Conservation (phyloP, 306 rosid genomes). For the Castanea mollissima region DNA sequence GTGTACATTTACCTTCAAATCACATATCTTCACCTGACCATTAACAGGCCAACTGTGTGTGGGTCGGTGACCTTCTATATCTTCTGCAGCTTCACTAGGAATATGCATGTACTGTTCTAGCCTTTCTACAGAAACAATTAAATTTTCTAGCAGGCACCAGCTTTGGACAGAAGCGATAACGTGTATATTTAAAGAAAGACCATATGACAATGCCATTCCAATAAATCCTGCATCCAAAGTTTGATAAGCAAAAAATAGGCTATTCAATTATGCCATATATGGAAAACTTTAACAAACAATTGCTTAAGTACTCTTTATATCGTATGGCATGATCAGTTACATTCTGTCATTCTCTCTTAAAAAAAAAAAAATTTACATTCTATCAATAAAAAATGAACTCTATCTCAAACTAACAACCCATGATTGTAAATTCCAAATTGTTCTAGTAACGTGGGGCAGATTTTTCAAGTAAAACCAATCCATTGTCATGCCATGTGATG, state of each 20-base stretch:
- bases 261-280: not conserved
- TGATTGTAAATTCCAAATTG: too few relatives aligned
- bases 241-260: not conserved
- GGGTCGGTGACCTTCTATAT: conserved; percentile 21
- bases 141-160: conserved; percentile 23
- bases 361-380: not conserved
- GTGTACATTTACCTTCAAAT: conserved; percentile 26
- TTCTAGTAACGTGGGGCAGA: not conserved
- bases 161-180: conserved; percentile 19
- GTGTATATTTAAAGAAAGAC: conserved; percentile 24
- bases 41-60: conserved; percentile 22
- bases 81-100: conserved; percentile 31
- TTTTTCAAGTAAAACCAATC: not conserved
- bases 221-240: conserved; percentile 24
- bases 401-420: not conserved
- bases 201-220: conserved; percentile 34
- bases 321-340: not conserved
- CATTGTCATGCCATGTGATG: not conserved
- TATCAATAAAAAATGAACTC: not conserved
- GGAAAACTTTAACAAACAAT: not conserved
- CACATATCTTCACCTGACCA: conserved; percentile 30
- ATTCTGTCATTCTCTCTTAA: not conserved
- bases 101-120: conserved; percentile 38
- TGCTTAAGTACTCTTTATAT: not conserved
- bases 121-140: conserved; percentile 34